phyloP scores from a whole-genome alignment of 1,284 basidiomycete genomes.

The Puccinia sorghi region DNA sequence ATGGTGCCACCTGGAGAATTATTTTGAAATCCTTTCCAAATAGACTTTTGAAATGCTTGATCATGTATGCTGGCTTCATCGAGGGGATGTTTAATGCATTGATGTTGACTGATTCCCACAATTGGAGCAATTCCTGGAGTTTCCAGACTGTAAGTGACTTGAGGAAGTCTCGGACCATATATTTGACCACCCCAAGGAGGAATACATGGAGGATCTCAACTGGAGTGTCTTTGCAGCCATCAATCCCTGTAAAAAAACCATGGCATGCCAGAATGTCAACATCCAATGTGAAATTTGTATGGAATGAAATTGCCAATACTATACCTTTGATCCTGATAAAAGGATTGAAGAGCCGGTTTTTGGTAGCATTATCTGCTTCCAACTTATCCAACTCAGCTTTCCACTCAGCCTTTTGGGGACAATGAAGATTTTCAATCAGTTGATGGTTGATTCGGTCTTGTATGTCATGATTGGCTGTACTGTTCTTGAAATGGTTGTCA shows the following conservation, averaged over 20 bases:
- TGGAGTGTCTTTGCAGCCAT: slow-evolving; percentile 13
- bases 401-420: background rate
- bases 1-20: slow-evolving; percentile 53
- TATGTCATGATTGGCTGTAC: background rate
- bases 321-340: slow-evolving; percentile 11
- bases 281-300: too few species aligned
- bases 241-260: background rate
- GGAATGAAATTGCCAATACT: too few species aligned
- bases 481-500: background rate
- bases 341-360: background rate
- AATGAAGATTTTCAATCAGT: background rate
- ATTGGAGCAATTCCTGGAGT: background rate
- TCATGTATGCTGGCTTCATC: slow-evolving; percentile 55
- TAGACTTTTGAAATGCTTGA: slow-evolving; percentile 58
- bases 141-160: background rate
- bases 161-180: background rate
- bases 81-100: slow-evolving; percentile 53
- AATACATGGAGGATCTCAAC: slow-evolving; percentile 14
- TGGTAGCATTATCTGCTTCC: background rate
- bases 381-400: background rate
- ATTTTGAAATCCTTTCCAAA: slow-evolving; percentile 59
- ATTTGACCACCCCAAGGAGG: background rate
- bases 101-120: slow-evolving; percentile 57
- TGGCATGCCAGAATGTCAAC: background rate
- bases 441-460: background rate